Conservation (phyloP, 75 land plant genomes). For the Cunninghamia lanceolata region DNA sequence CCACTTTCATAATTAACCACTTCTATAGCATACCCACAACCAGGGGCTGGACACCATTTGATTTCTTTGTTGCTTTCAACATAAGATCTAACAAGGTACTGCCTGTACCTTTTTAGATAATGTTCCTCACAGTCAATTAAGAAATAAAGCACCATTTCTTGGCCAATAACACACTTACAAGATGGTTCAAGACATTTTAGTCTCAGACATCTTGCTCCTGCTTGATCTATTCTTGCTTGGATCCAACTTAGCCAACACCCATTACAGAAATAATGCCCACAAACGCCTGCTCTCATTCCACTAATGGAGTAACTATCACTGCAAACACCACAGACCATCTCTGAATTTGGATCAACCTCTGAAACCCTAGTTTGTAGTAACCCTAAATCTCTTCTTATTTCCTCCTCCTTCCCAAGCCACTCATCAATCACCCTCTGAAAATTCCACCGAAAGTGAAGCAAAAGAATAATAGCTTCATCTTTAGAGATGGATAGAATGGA, state of each 20-base stretch:
- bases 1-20: conserved; percentile 15
- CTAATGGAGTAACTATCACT: not conserved
- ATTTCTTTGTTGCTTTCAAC: not conserved
- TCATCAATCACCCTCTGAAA: not conserved
- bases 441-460: conserved; percentile 69
- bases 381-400: not conserved
- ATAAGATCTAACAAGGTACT: not conserved
- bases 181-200: not conserved
- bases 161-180: not conserved
- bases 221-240: not conserved
- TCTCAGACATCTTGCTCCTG: not conserved
- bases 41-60: conserved; percentile 51
- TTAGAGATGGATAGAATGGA: conserved; percentile 54
- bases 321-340: not conserved
- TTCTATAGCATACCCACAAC: conserved; percentile 44
- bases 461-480: conserved; percentile 41
- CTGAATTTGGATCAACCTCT: too few species aligned
- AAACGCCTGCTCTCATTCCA: not conserved
- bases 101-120: not conserved
- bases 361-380: not conserved
- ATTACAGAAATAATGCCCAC: not conserved
- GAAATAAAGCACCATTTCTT: not conserved
- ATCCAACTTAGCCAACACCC: not conserved
- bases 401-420: not conserved
- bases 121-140: not conserved